Evolutionary conservation across 768 basidiomycete species (phyloP).

Genomic region (Xanthoconium stramineum): DNA sequence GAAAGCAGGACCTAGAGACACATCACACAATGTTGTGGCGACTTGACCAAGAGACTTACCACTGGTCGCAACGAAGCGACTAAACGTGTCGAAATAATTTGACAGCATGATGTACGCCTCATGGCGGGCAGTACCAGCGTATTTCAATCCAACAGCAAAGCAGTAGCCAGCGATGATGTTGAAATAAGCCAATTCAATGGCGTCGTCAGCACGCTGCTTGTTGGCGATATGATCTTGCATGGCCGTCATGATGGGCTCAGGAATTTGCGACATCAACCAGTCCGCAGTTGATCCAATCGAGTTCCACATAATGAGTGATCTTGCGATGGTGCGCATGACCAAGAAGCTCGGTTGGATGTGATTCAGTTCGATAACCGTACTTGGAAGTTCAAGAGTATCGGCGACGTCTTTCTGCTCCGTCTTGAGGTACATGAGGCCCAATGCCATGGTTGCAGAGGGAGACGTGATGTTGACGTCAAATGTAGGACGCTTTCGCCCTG

Average conservation of each 20-base stretch:
- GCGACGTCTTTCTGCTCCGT: slow-evolving; percentile 84
- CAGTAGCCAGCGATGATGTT: slow-evolving; percentile 90
- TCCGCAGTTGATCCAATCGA: slow-evolving; percentile 64
- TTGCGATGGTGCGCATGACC: slow-evolving; percentile 73
- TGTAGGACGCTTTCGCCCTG: slow-evolving; percentile 38
- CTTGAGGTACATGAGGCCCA: slow-evolving; percentile 90
- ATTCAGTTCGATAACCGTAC: slow-evolving; percentile 75
- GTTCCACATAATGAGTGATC: slow-evolving; percentile 86
- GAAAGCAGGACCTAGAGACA: slow-evolving; percentile 61
- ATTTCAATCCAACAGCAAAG: slow-evolving; percentile 89
- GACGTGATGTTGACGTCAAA: slow-evolving; percentile 91
- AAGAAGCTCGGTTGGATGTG: slow-evolving; percentile 87
- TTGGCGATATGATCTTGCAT: slow-evolving; percentile 52
- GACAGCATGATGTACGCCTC: slow-evolving; percentile 85
- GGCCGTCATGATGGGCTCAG: slow-evolving; percentile 56
- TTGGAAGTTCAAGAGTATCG: slow-evolving; percentile 79
- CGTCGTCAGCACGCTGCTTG: slow-evolving; percentile 53
- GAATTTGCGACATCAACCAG: slow-evolving; percentile 74
- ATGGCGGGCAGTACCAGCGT: slow-evolving; percentile 88
- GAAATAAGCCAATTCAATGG: slow-evolving; percentile 85
- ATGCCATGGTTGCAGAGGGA: slow-evolving; percentile 83
- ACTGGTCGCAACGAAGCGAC: slow-evolving; percentile 61
- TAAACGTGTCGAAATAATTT: slow-evolving; percentile 77
- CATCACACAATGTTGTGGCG: slow-evolving; percentile 4
- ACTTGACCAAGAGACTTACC: slow-evolving; percentile 42